Evolutionary conservation across 345 rosid genomes (phyloP).

Genomic region (Turnera subulata): DNA sequence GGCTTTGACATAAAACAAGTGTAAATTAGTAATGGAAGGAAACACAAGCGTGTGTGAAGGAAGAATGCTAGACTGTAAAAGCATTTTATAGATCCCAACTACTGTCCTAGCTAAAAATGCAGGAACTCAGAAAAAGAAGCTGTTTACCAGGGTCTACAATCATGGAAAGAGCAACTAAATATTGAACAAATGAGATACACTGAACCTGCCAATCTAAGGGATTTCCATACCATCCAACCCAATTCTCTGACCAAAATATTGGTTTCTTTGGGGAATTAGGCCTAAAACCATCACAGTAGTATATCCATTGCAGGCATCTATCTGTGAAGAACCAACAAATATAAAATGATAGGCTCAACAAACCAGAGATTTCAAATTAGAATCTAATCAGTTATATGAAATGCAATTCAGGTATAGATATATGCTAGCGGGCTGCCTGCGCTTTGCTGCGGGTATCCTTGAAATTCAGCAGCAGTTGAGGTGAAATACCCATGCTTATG

Average conservation of each 20-base stretch:
- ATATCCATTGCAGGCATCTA: conserved; percentile 90
- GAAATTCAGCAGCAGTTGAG: no score
- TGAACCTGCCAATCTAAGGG: neutral
- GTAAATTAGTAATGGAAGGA: neutral
- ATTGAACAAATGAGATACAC: neutral
- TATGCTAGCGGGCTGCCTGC: no score
- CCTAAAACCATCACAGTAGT: conserved; percentile 93
- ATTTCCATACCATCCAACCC: conserved; percentile 92
- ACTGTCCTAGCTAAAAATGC: no score
- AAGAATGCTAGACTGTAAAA: conserved; percentile 1
- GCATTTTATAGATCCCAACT: no score
- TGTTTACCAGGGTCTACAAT: neutral
- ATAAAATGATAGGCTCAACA: conserved; percentile 5
- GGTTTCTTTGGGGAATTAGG: conserved; percentile 78
- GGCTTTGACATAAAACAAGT: neutral
- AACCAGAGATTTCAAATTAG: neutral
- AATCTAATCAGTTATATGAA: neutral
- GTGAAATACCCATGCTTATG: no score
- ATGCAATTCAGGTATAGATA: neutral
- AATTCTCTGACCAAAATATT: conserved; percentile 85
- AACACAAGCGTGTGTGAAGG: neutral
- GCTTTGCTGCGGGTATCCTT: no score
- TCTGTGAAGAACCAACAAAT: conserved; percentile 39
- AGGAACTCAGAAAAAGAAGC: neutral
- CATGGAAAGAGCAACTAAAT: neutral